Evolutionary conservation across 2,329 filamentous ascomycete genomes (phyloP).

Genomic region (Talaromyces sp.): DNA sequence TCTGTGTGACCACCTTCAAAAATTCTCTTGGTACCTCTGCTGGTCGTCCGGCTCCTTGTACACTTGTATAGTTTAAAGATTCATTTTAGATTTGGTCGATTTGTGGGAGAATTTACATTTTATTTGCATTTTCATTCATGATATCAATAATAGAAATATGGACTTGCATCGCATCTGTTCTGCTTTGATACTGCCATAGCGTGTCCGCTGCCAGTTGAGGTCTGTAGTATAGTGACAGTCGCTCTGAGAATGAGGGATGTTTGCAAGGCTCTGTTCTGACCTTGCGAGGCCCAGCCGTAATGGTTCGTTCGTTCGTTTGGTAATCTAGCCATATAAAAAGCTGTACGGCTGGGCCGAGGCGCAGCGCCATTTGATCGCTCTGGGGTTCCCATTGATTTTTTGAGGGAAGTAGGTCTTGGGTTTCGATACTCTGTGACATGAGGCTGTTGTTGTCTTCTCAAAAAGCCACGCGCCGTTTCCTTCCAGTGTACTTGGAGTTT

Average conservation of each 20-base stretch:
- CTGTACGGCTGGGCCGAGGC: background rate
- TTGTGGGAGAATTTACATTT: background rate
- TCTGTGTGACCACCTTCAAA: background rate
- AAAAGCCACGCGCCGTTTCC: conserved; percentile 76
- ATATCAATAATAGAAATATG: background rate
- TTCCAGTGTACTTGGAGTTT: conserved; percentile 87
- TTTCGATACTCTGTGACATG: background rate
- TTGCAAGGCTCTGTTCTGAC: background rate
- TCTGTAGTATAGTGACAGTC: background rate
- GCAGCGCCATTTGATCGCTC: background rate
- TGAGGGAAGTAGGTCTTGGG: background rate
- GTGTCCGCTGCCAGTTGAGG: background rate
- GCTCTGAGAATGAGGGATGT: background rate
- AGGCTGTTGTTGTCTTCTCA: conserved; percentile 37
- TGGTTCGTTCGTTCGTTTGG: background rate
- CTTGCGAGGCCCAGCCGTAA: background rate
- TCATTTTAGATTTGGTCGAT: background rate
- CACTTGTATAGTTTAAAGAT: conserved; percentile 8
- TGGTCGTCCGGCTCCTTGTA: conserved; percentile 9
- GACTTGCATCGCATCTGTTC: background rate
- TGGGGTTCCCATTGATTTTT: background rate
- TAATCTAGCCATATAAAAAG: background rate
- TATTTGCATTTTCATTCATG: background rate
- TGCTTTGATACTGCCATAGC: background rate
- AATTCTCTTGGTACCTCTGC: background rate